A percentile compares a stretch with the other conserved stretches of the same genome.
Conservation (phyloP, 768 basidiomycete species). For the Suillus americanus region DNA sequence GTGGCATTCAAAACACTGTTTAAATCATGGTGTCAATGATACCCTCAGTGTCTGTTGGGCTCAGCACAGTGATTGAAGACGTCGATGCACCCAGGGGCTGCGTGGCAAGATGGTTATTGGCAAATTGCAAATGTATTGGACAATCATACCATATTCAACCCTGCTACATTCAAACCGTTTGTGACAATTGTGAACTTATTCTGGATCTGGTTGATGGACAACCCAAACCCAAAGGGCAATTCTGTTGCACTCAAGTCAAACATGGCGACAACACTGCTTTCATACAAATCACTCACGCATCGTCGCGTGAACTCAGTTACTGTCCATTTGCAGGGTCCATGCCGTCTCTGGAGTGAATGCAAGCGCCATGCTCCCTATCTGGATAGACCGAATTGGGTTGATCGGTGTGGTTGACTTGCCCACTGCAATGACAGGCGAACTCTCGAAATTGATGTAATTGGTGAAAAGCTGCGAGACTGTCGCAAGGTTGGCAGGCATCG, state of each 20-base stretch:
- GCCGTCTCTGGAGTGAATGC: constrained; percentile 51
- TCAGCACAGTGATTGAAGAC: constrained; percentile 55
- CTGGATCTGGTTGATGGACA: constrained; percentile 58
- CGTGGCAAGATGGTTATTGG: constrained; percentile 5
- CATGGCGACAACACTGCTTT: background rate
- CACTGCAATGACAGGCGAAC: constrained; percentile 55
- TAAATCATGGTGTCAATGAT: constrained; percentile 62
- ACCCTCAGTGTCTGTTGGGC: constrained; percentile 56
- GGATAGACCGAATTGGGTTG: constrained; percentile 62
- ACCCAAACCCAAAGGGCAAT: constrained; percentile 69
- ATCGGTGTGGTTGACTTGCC: constrained; percentile 51
- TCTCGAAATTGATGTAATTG: constrained; percentile 65
- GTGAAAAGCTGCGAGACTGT: constrained; percentile 64
- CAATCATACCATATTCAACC: constrained; percentile 52
- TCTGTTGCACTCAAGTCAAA: constrained; percentile 34
- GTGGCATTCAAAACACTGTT: constrained; percentile 52
- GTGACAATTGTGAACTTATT: constrained; percentile 64
- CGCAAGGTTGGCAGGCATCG: constrained; percentile 41
- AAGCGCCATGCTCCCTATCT: constrained; percentile 59
- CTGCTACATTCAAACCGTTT: constrained; percentile 52
- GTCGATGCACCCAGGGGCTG: constrained; percentile 64
- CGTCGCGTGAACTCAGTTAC: constrained; percentile 56
- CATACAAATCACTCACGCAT: constrained; percentile 41
- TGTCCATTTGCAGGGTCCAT: constrained; percentile 58
- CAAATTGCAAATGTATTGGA: background rate